Percentiles rank a stretch among this genome's conserved stretches.
These are phyloP conservation scores for Barbatosphaeria neglecta DNA, from an alignment of 495 filamentous ascomycete genomes.

Conservation along the genomic window DNA sequence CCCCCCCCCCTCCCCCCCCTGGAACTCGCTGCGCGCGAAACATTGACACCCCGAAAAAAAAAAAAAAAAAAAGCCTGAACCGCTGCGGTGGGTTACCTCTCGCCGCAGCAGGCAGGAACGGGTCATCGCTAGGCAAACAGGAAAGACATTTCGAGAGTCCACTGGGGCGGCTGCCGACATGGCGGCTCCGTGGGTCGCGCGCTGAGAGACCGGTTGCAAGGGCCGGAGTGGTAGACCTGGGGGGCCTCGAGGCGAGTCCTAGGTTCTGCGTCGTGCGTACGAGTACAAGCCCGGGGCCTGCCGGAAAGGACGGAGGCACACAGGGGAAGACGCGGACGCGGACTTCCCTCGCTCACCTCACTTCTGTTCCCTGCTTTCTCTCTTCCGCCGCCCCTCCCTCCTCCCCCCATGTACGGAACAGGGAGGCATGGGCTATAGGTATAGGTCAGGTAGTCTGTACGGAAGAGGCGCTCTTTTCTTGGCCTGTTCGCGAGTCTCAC, in stretches of 20 bases:
- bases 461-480: background rate
- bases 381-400: background rate
- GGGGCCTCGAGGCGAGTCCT: too few relatives aligned
- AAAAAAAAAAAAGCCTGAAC: too few relatives aligned
- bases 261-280: too few relatives aligned
- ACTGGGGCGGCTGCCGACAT: background rate
- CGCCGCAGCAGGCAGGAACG: background rate
- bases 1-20: too few relatives aligned
- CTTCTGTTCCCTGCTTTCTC: background rate
- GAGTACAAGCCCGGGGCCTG: background rate
- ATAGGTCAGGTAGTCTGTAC: too few relatives aligned
- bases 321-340: too few relatives aligned
- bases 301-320: background rate
- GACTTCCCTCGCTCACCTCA: background rate
- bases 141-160: background rate
- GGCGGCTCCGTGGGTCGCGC: background rate
- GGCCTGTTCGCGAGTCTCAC: background rate
- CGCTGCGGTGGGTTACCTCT: background rate
- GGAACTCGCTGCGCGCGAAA: background rate
- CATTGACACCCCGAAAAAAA: background rate
- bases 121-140: background rate
- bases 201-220: too few relatives aligned
- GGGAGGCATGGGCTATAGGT: too few relatives aligned
- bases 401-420: background rate
- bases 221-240: too few relatives aligned